Evolutionary conservation across 306 rosid species (phyloP).

Genomic region (Ammopiptanthus mongolicus): DNA sequence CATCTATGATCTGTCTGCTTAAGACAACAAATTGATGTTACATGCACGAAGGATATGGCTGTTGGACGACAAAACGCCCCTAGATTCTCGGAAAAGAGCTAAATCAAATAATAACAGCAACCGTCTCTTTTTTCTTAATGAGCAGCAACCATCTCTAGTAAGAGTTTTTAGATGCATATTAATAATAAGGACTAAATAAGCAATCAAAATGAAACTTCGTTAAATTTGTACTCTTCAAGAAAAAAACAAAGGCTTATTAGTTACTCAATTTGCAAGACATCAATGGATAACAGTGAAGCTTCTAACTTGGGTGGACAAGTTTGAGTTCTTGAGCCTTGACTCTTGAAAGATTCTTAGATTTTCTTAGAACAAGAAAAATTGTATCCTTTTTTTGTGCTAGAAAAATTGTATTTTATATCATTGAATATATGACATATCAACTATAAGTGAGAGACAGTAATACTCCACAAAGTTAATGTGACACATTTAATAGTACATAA

Average conservation of each 20-base stretch:
- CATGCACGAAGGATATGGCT: not conserved
- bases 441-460: too few species aligned
- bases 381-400: too few species aligned
- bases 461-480: too few species aligned
- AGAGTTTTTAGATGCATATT: not conserved
- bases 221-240: not conserved
- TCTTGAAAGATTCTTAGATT: not conserved
- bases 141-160: not conserved
- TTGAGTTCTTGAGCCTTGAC: not conserved
- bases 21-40: not conserved
- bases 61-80: constrained; percentile 14
- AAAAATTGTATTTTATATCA: too few species aligned
- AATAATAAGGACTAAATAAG: not conserved
- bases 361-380: too few species aligned
- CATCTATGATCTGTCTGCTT: not conserved
- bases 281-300: not conserved
- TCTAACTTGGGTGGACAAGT: not conserved
- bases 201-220: not conserved
- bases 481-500: too few species aligned
- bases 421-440: too few species aligned
- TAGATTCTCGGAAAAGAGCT: constrained; percentile 12
- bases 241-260: not conserved
- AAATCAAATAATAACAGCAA: not conserved
- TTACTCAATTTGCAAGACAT: not conserved
- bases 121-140: too few species aligned